phyloP scores from a whole-genome alignment of 192 early-diverging fungal species.

The Chytriomyces confervae region DNA sequence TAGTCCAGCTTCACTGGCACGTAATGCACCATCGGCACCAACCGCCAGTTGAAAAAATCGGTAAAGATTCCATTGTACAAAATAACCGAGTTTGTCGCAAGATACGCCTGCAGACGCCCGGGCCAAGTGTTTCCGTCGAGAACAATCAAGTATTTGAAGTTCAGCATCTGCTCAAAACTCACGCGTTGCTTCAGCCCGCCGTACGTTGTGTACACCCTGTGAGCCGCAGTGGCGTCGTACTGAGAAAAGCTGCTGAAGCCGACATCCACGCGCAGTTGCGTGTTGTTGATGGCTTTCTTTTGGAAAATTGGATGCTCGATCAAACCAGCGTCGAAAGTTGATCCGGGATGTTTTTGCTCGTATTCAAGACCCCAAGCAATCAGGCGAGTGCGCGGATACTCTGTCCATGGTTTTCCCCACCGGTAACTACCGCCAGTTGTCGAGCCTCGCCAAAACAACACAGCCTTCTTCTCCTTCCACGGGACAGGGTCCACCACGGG shows the following conservation, averaged over 20 bases:
- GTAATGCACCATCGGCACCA: conserved; percentile 34
- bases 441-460: conserved; percentile 29
- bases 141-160: conserved; percentile 34
- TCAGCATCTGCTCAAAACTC: conserved; percentile 19
- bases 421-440: conserved; percentile 15
- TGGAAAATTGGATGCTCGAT: no score
- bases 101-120: background rate
- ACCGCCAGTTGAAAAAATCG: conserved; percentile 26
- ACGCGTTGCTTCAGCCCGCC: background rate
- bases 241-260: background rate
- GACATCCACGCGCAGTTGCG: background rate
- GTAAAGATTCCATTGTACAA: conserved; percentile 19
- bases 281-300: background rate
- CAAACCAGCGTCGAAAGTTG: conserved; percentile 12
- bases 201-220: no score
- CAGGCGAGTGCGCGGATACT: background rate
- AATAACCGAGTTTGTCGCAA: conserved; percentile 19
- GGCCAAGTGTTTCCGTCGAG: conserved; percentile 24
- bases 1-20: conserved; percentile 28
- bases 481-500: background rate
- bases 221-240: no score
- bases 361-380: conserved; percentile 7
- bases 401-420: background rate
- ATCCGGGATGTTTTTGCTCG: background rate
- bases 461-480: conserved; percentile 23